Percentiles rank a stretch among this genome's conserved stretches.
phyloP scores from a whole-genome alignment of 192 early-diverging fungal species.

The Kickxella alabastrina region DNA sequence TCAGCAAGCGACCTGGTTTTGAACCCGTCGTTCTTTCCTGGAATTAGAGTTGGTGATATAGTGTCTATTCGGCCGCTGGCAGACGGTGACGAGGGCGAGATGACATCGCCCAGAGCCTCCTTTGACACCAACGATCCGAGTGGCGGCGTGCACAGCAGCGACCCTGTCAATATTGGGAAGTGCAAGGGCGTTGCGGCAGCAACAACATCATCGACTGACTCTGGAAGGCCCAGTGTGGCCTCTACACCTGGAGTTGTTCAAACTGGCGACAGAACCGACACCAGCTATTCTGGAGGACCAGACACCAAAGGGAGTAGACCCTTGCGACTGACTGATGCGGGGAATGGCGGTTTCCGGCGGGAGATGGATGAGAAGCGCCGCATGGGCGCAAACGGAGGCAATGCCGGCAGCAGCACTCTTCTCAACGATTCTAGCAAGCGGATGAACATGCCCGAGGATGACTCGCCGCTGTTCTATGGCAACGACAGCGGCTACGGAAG shows the following conservation, averaged over 20 bases:
- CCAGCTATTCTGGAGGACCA: neutral
- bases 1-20: slow-evolving; percentile 39
- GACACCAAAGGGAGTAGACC: neutral
- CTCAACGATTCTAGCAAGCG: slow-evolving; percentile 1
- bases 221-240: neutral
- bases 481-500: slow-evolving; percentile 4
- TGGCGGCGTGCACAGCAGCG: neutral
- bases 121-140: slow-evolving; percentile 20
- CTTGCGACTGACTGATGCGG: neutral
- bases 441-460: neutral
- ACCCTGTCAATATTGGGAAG: neutral
- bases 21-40: slow-evolving; percentile 44
- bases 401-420: neutral
- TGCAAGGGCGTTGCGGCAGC: slow-evolving; percentile 7
- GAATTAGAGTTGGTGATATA: slow-evolving; percentile 44
- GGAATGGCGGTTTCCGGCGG: neutral
- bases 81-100: slow-evolving; percentile 20
- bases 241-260: neutral
- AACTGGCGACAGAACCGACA: neutral
- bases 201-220: neutral
- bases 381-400: neutral
- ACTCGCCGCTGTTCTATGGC: neutral
- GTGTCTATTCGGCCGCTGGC: slow-evolving; percentile 33
- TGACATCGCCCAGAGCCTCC: slow-evolving; percentile 19
- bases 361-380: slow-evolving; percentile 6